Percentiles rank a stretch among this genome's conserved stretches.
Conservation (phyloP, 2,329 filamentous ascomycete species). For the Aspergillus pseudotamarii region DNA sequence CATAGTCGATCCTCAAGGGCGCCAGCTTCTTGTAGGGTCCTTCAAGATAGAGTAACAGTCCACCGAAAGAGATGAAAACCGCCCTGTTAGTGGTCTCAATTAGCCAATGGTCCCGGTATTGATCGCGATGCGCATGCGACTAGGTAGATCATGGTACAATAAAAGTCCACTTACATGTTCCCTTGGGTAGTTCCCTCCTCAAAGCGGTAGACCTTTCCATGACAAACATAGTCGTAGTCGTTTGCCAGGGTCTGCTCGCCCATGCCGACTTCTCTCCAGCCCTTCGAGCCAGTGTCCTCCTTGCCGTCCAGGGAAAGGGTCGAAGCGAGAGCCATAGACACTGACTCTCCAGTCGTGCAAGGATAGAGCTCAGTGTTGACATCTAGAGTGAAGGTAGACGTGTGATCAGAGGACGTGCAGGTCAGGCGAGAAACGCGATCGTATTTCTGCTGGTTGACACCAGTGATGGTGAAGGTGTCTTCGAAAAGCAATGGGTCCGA, state of each 20-base stretch:
- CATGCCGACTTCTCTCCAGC: slow-evolving; percentile 75
- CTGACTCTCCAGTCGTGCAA: slow-evolving; percentile 69
- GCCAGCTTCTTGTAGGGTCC: slow-evolving; percentile 96
- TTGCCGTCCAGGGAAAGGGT: slow-evolving; percentile 88
- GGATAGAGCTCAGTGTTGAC: slow-evolving; percentile 94
- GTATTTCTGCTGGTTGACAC: slow-evolving; percentile 83
- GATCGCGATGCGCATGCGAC: not conserved
- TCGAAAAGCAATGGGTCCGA: slow-evolving; percentile 93
- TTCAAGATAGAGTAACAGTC: slow-evolving; percentile 84
- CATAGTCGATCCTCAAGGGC: slow-evolving; percentile 85
- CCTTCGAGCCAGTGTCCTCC: slow-evolving; percentile 64
- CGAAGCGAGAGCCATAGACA: slow-evolving; percentile 81
- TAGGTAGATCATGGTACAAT: not conserved
- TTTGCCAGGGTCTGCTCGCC: slow-evolving; percentile 59
- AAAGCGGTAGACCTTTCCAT: slow-evolving; percentile 56
- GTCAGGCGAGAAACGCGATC: slow-evolving; percentile 88
- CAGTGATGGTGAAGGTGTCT: slow-evolving; percentile 82
- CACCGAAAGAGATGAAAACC: slow-evolving; percentile 91
- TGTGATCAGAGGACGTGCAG: slow-evolving; percentile 73
- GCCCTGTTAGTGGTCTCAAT: slow-evolving; percentile 63
- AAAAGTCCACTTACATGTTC: slow-evolving; percentile 71
- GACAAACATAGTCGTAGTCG: slow-evolving; percentile 55
- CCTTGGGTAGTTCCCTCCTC: slow-evolving; percentile 66
- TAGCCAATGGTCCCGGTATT: not conserved
- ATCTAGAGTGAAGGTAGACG: slow-evolving; percentile 80